Evolutionary conservation across 108 stramenopile genomes (phyloP), one percentile per base, ranked within the genome.

Genomic region (Stephanodiscus minutulus): DNA sequence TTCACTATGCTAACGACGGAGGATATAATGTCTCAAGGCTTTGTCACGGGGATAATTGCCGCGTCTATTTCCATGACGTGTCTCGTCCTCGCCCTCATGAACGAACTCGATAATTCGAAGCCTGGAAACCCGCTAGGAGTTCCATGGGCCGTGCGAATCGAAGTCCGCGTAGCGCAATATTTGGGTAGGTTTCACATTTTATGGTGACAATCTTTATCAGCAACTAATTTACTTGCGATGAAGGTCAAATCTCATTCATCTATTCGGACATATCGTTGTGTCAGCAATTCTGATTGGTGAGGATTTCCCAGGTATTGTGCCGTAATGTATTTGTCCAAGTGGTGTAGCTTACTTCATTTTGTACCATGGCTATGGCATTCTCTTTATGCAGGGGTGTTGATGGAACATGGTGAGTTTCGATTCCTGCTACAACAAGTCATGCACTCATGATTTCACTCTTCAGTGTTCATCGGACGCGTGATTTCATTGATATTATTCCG

Each of bases 1-100:
- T 80, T 46, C 52, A 80, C 71, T 7, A 61, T 80, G 8, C 46
- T 80, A 31, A 65, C 59, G 17, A 64, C 79, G 0, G 50, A 61
- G 13, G 6, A 50, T 0, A 36, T 80, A 18, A 31, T 48, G 17
- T 80, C 79, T 25, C 24, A 64, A 11, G 55, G 66, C 3, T 80
- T 80, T 47, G 22, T 28, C 9, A 22, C 62, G n/a, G 79, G 66
- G 5, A 31, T 68, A 7, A 21, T 67, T 3, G 59, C 66, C n/a
- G 60, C 27, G 28, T 35, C 52, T 0, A 29, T 80, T 12, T 58
- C 64, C 9, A 17, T 73, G 52, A 55, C 39, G n/a, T 80, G 72
- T 36, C 67, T 80, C 27, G 31, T 53, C 21, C 39, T 80, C 15
- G 79, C 48, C 3, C 43, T 80, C 6, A 47, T 47, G 3, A 57